Evolutionary conservation across 2,329 filamentous ascomycete species (phyloP).

Genomic region (Leptographium wingfieldii): DNA sequence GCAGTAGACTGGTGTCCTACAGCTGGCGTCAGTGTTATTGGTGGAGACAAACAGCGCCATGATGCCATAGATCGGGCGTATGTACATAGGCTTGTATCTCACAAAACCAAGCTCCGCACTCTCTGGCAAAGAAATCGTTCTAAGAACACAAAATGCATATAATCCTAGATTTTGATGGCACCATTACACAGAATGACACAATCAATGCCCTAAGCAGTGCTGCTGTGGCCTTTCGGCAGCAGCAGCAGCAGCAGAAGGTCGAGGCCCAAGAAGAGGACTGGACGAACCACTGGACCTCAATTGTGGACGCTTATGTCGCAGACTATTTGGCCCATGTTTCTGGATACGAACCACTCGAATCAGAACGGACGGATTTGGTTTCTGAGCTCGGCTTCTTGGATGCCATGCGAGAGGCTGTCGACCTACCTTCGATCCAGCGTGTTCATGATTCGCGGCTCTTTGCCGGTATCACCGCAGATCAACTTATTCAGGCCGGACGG

Average conservation of each 20-base stretch:
- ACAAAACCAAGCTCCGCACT: not conserved
- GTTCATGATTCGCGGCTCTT: constrained; percentile 34
- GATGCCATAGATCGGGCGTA: not conserved
- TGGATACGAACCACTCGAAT: constrained; percentile 20
- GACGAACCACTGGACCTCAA: constrained; percentile 27
- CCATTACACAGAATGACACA: constrained; percentile 42
- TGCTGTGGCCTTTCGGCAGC: constrained; percentile 24
- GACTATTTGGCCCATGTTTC: constrained; percentile 24
- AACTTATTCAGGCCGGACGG: constrained; percentile 25
- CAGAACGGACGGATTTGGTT: constrained; percentile 20
- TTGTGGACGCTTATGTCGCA: constrained; percentile 32
- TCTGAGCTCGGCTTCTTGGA: constrained; percentile 32
- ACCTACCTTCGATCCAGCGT: constrained; percentile 31
- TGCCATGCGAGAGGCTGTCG: constrained; percentile 26
- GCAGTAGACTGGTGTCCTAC: not conserved
- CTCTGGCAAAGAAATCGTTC: not conserved
- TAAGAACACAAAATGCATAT: constrained; percentile 24
- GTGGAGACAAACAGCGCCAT: not conserved
- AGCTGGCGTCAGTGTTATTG: not conserved
- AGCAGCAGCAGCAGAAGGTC: not conserved
- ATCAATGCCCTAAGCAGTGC: constrained; percentile 33
- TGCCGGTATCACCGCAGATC: constrained; percentile 20
- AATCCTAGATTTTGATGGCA: constrained; percentile 47
- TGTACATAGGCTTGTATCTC: not conserved
- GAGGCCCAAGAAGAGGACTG: constrained; percentile 13